phyloP scores from a whole-genome alignment of 495 filamentous ascomycete species.

The Hypoxylon rickii region DNA sequence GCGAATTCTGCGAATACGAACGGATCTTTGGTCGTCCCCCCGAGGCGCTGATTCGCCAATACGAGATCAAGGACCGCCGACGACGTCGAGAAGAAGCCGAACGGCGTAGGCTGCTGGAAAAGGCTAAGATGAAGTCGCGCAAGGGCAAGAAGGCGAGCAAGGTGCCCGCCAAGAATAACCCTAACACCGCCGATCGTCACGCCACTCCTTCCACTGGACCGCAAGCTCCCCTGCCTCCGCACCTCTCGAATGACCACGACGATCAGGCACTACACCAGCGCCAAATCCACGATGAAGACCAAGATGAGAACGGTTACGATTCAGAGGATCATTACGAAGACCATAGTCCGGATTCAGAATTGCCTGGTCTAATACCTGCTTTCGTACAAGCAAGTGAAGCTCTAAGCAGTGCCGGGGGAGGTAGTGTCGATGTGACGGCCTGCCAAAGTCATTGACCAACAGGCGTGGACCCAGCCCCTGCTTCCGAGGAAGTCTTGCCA shows the following conservation, averaged over 20 bases:
- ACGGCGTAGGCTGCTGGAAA: constrained; percentile 83
- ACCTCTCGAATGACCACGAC: constrained; percentile 37
- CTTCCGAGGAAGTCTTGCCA: no score
- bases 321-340: constrained; percentile 34
- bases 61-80: constrained; percentile 91
- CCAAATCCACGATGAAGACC: constrained; percentile 40
- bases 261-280: constrained; percentile 46
- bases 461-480: no score
- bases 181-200: constrained; percentile 34
- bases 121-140: constrained; percentile 91
- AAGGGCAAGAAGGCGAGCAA: constrained; percentile 76
- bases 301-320: constrained; percentile 25
- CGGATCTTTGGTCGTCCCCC: constrained; percentile 83
- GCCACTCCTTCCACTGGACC: constrained; percentile 29
- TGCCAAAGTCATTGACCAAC: constrained; percentile 17
- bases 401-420: neutral
- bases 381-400: neutral
- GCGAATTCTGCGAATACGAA: constrained; percentile 91
- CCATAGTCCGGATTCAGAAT: constrained; percentile 11
- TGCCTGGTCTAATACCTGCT: neutral
- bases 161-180: constrained; percentile 59
- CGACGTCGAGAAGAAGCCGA: constrained; percentile 81
- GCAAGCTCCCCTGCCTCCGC: constrained; percentile 26
- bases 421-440: neutral
- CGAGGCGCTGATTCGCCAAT: constrained; percentile 82